Percentiles rank a stretch among this genome's conserved stretches.
phyloP scores from a whole-genome alignment of 495 filamentous ascomycete species.

The Usnea hakonensis region DNA sequence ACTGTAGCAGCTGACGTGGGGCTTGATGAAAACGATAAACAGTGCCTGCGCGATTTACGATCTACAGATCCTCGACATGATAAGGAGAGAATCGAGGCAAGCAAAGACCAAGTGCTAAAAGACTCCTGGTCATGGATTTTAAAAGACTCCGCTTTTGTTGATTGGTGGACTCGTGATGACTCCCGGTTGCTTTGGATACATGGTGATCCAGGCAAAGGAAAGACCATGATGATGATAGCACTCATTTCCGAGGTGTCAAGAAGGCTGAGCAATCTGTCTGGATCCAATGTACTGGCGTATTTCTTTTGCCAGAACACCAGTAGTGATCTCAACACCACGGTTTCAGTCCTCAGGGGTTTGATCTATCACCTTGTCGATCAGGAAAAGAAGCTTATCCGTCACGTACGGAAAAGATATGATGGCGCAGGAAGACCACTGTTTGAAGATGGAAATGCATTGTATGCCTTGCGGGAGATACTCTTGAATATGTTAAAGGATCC shows the following conservation, averaged over 20 bases:
- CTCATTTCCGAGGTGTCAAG: slow-evolving; percentile 30
- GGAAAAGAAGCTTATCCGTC: slow-evolving; percentile 4
- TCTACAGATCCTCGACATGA: slow-evolving; percentile 6
- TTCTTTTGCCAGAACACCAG: slow-evolving; percentile 36
- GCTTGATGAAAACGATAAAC: neutral
- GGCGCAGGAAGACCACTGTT: neutral
- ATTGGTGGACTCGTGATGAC: slow-evolving; percentile 28
- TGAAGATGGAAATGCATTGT: neutral
- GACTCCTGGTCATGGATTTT: slow-evolving; percentile 41
- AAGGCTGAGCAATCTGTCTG: neutral
- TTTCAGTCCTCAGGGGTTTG: slow-evolving; percentile 9
- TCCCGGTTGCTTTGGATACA: slow-evolving; percentile 40
- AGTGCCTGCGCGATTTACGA: neutral
- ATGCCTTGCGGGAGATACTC: neutral
- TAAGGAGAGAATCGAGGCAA: slow-evolving; percentile 10
- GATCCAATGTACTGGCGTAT: slow-evolving; percentile 28
- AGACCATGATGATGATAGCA: slow-evolving; percentile 40
- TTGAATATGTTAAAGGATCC: neutral
- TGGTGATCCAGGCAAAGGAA: slow-evolving; percentile 39
- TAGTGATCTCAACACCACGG: slow-evolving; percentile 6
- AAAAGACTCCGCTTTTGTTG: slow-evolving; percentile 29
- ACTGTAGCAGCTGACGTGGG: neutral
- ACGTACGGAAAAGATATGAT: slow-evolving; percentile 4
- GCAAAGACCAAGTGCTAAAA: slow-evolving; percentile 35
- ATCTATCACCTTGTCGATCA: slow-evolving; percentile 12